phyloP scores from a whole-genome alignment of 2,329 filamentous ascomycete genomes.

The Orbilia ellipsospora region DNA sequence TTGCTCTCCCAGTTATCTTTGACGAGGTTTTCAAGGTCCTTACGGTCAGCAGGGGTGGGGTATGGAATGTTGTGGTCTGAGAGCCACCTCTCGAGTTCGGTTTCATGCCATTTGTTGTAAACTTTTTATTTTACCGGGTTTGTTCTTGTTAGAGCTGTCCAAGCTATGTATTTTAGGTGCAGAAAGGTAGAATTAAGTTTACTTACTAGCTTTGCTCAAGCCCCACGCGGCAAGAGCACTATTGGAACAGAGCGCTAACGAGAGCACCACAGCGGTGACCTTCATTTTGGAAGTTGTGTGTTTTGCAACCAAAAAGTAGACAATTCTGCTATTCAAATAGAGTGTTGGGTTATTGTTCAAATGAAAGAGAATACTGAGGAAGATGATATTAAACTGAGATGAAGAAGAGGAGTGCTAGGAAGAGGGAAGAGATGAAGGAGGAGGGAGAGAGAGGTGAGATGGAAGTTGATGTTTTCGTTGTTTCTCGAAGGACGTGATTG shows the following conservation, averaged over 20 bases:
- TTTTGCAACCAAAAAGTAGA: constrained; percentile 11
- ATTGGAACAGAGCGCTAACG: constrained; percentile 51
- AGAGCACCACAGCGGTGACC: constrained; percentile 51
- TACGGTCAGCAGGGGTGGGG: constrained; percentile 88
- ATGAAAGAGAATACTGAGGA: constrained; percentile 5
- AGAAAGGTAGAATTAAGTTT: too few relatives aligned
- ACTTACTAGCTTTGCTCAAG: constrained; percentile 55
- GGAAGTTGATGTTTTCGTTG: constrained; percentile 8
- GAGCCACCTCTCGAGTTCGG: constrained; percentile 96
- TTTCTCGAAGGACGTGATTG: constrained; percentile 8
- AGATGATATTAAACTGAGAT: constrained; percentile 3
- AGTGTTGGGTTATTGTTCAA: constrained; percentile 1
- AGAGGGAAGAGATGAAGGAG: constrained; percentile 7
- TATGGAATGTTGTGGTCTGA: constrained; percentile 91
- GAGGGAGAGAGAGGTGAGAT: background rate
- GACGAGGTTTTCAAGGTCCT: constrained; percentile 91
- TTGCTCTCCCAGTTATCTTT: constrained; percentile 87
- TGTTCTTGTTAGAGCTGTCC: too few relatives aligned
- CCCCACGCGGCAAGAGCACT: constrained; percentile 45
- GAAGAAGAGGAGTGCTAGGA: constrained; percentile 11
- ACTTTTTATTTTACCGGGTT: constrained; percentile 63
- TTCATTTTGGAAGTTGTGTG: constrained; percentile 39
- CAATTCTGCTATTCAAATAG: background rate
- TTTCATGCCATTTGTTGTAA: constrained; percentile 99
- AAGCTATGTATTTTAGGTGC: too few relatives aligned